phyloP scores from a whole-genome alignment of 805 yeast species.

The Candida ponderosae region DNA sequence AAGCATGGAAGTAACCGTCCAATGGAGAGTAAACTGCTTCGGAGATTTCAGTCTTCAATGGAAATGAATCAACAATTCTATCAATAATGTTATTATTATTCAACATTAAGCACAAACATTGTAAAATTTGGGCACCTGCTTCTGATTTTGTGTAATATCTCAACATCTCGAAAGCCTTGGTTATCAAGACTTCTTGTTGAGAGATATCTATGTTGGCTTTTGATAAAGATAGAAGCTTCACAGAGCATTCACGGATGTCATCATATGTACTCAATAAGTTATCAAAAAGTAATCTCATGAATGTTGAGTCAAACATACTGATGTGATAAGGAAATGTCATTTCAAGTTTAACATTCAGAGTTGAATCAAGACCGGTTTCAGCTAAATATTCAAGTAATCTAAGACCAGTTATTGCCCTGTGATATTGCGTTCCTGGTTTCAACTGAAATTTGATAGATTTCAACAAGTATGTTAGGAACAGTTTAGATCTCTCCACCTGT shows the following conservation, averaged over 20 bases:
- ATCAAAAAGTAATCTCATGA: conserved; percentile 47
- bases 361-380: conserved; percentile 48
- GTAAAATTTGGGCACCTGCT: conserved; percentile 66
- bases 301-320: conserved; percentile 27
- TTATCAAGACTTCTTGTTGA: conserved; percentile 8
- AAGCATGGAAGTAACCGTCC: conserved; percentile 65
- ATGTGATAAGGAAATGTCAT: conserved; percentile 43
- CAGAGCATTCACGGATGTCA: conserved; percentile 57
- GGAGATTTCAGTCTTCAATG: conserved; percentile 25
- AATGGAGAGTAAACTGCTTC: conserved; percentile 44
- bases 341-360: conserved; percentile 33
- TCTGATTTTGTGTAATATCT: conserved; percentile 56
- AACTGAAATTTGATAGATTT: conserved; percentile 29
- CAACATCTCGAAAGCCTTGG: conserved; percentile 29
- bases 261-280: conserved; percentile 65
- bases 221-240: conserved; percentile 31
- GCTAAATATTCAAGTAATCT: conserved; percentile 38
- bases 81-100: conserved; percentile 24
- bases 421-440: conserved; percentile 52
- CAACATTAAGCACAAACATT: conserved; percentile 34
- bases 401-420: conserved; percentile 40
- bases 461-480: conserved; percentile 35
- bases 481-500: conserved; percentile 24
- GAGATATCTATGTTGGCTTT: conserved; percentile 5
- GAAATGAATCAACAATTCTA: conserved; percentile 26